phyloP scores from a whole-genome alignment of 257 asterid genomes.

The Knoxia roxburghii region DNA sequence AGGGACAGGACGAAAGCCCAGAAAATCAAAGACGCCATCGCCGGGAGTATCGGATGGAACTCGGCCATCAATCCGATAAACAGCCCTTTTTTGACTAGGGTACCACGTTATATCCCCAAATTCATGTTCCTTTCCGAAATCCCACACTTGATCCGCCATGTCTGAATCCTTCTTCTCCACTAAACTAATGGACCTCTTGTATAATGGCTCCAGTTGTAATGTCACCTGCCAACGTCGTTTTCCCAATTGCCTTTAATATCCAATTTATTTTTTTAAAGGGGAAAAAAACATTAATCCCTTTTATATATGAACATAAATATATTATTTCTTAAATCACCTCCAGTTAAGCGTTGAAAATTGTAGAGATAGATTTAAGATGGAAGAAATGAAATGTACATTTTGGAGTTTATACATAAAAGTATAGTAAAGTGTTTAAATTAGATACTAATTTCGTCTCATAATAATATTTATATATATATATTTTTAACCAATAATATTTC shows the following conservation, averaged over 20 bases:
- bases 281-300: too few species aligned
- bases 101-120: constrained; percentile 19
- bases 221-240: constrained; percentile 21
- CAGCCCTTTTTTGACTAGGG: constrained; percentile 12
- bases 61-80: constrained; percentile 15
- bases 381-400: too few species aligned
- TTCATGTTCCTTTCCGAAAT: constrained; percentile 13
- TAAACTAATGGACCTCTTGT: constrained; percentile 10
- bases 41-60: constrained; percentile 1
- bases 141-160: constrained; percentile 7
- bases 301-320: too few species aligned
- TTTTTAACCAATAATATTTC: too few species aligned
- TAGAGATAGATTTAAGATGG: too few species aligned
- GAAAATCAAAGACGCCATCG: constrained; percentile 3
- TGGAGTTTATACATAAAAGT: too few species aligned
- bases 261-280: background rate
- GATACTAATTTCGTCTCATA: too few species aligned
- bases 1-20: constrained; percentile 13
- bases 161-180: constrained; percentile 13
- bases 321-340: too few species aligned
- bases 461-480: too few species aligned
- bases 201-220: constrained; percentile 12
- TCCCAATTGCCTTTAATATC: too few species aligned
- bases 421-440: too few species aligned
- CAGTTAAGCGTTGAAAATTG: too few species aligned